Base-by-base conservation (phyloP, 768 basidiomycete species). In the Inosperma sp. region DNA sequence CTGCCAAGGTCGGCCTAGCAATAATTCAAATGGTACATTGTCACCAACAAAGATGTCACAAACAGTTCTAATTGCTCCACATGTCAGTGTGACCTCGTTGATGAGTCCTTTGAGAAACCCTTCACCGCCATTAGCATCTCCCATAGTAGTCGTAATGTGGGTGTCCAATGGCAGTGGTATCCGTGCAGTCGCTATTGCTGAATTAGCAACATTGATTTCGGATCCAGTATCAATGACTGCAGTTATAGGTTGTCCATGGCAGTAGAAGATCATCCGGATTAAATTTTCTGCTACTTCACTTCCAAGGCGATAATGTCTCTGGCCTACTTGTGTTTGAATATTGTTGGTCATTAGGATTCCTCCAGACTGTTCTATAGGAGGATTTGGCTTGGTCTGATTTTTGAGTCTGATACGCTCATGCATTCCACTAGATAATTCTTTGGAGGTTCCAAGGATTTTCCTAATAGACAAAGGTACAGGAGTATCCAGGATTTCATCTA, bases 401-500 rank as follows among this genome's bases (percentile, higher is more conserved):
- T 29, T 44, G 34, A 23, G 52, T 9, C 6, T 16, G 14, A 33
- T 39, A 12, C 26, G 4, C 7, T 27, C n/a, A 4, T 42, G 25
- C 3, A 42, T 1, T 8, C 17, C 12, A 9, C 8, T 9, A 1
- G 55, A 39, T 17, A 56, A 8, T 49, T 56, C 51, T 17, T 36
- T 49, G 0, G 55, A 56, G 2, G 35, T 23, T 19, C 56, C 56
- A 14, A 53, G 16, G 4, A 53, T 56, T 14, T 46, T 39, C 6
- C 37, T 12, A 14, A 53, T 10, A 0, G 55, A 29, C 6, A 56
- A 14, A 1, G 51, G 40, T 1, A 53, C 35, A 9, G 3, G 29
- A 0, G 52, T 56, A 26, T 50, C 33, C 2, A 56, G 36, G 2
- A 56, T 53, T 27, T 50, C 48, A 9, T 50, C n/a, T 3, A 53